These are phyloP conservation scores for Xylaria scruposa DNA, from an alignment of 495 filamentous ascomycete genomes.

Conservation along the genomic window DNA sequence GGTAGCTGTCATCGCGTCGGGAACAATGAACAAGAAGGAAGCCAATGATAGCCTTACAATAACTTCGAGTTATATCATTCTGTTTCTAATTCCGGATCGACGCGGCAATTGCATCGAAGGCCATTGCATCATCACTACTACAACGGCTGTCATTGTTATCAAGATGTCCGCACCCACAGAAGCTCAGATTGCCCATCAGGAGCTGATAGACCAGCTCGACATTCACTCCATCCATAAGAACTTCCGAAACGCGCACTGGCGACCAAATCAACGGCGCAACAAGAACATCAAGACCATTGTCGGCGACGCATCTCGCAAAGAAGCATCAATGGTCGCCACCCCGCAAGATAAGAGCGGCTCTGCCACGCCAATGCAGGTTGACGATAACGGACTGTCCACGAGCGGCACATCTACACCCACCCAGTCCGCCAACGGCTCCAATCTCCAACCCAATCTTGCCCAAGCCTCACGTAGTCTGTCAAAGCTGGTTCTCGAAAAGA, in stretches of 20 bases:
- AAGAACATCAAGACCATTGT: conserved; percentile 98
- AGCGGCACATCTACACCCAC: conserved; percentile 68
- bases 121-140: conserved; percentile 21
- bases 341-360: conserved; percentile 79
- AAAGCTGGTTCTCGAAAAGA: conserved; percentile 82
- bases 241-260: conserved; percentile 90
- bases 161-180: conserved; percentile 40
- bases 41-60: background rate
- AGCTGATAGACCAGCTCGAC: conserved; percentile 84
- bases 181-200: conserved; percentile 58
- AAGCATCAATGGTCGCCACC: conserved; percentile 77
- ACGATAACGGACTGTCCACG: conserved; percentile 59
- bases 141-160: background rate
- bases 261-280: conserved; percentile 90
- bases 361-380: conserved; percentile 68
- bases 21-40: background rate
- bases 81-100: background rate
- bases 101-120: background rate
- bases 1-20: background rate
- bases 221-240: conserved; percentile 79
- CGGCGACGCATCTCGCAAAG: conserved; percentile 84
- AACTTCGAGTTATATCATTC: background rate
- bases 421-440: conserved; percentile 46
- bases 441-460: conserved; percentile 71
- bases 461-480: conserved; percentile 85